Percentiles rank a stretch among this genome's conserved stretches.
Conservation (phyloP, 2,329 filamentous ascomycete genomes). For the Periconia digitata region DNA sequence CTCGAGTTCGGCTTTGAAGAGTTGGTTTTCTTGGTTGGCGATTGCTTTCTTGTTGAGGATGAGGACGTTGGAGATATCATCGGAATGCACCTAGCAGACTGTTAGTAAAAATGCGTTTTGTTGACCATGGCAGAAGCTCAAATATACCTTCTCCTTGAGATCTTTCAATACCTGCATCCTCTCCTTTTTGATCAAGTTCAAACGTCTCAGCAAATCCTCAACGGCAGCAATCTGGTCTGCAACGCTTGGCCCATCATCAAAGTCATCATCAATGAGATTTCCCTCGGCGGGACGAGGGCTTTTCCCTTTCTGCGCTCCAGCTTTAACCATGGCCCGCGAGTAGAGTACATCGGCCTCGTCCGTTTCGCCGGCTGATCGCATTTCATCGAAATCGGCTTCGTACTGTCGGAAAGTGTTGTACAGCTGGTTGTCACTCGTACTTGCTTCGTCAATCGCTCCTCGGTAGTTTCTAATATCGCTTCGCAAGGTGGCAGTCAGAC, state of each 20-base stretch:
- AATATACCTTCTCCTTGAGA: slow-evolving; percentile 87
- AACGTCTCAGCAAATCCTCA: slow-evolving; percentile 85
- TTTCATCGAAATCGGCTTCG: slow-evolving; percentile 88
- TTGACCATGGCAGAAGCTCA: background rate
- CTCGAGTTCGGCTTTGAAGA: slow-evolving; percentile 96
- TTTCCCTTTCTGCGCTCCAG: slow-evolving; percentile 65
- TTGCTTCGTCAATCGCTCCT: slow-evolving; percentile 86
- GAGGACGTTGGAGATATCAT: slow-evolving; percentile 95
- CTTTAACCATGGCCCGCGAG: slow-evolving; percentile 80
- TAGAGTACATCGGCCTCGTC: slow-evolving; percentile 88
- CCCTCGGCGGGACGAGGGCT: slow-evolving; percentile 66
- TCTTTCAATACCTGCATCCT: slow-evolving; percentile 91
- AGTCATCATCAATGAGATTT: slow-evolving; percentile 88
- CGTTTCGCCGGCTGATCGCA: slow-evolving; percentile 83
- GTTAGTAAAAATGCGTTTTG: slow-evolving; percentile 7
- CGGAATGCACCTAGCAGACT: slow-evolving; percentile 74
- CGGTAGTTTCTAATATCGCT: slow-evolving; percentile 86
- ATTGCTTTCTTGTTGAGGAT: slow-evolving; percentile 98
- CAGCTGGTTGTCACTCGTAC: slow-evolving; percentile 80
- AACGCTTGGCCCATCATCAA: slow-evolving; percentile 78
- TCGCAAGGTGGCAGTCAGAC: slow-evolving; percentile 83
- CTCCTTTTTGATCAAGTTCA: slow-evolving; percentile 91
- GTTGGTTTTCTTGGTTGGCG: slow-evolving; percentile 83
- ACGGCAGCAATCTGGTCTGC: slow-evolving; percentile 86
- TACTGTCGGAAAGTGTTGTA: slow-evolving; percentile 82